Percentiles rank a stretch among this genome's conserved stretches.
phyloP scores from a whole-genome alignment of 2,329 filamentous ascomycete genomes.

The Fusarium praegraminearum region DNA sequence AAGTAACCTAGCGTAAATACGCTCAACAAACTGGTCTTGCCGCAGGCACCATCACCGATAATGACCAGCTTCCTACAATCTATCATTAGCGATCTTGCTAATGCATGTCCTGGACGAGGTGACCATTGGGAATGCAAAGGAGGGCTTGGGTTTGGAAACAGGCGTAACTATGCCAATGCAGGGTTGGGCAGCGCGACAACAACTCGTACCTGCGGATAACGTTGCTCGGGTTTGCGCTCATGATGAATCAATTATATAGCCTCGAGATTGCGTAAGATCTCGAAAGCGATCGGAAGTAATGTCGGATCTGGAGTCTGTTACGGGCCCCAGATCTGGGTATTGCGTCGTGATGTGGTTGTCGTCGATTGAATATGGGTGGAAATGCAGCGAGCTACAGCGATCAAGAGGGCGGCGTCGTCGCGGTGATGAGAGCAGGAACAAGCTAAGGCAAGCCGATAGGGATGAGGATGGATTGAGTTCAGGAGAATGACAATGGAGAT shows the following conservation, averaged over 20 bases:
- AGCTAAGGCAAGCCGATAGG: slow-evolving; percentile 9
- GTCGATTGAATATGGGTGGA: slow-evolving; percentile 31
- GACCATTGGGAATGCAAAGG: not conserved
- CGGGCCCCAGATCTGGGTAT: slow-evolving; percentile 39
- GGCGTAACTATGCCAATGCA: not conserved
- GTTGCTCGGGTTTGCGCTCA: slow-evolving; percentile 64
- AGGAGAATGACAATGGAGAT: slow-evolving; percentile 1
- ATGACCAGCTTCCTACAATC: slow-evolving; percentile 88
- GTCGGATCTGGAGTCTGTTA: slow-evolving; percentile 40
- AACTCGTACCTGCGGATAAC: slow-evolving; percentile 73
- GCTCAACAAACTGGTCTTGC: slow-evolving; percentile 96
- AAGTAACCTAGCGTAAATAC: slow-evolving; percentile 99
- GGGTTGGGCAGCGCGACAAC: slow-evolving; percentile 24
- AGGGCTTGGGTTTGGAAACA: not conserved
- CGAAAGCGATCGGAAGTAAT: slow-evolving; percentile 19
- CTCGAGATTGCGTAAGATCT: slow-evolving; percentile 24
- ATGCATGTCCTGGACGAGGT: not conserved
- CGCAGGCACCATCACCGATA: slow-evolving; percentile 96
- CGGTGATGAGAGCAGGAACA: slow-evolving; percentile 27
- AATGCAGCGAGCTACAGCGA: slow-evolving; percentile 27
- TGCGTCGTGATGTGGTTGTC: slow-evolving; percentile 23
- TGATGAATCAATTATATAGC: slow-evolving; percentile 48
- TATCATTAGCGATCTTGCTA: slow-evolving; percentile 27
- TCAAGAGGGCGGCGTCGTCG: slow-evolving; percentile 35
- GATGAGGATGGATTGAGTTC: slow-evolving; percentile 15